Evolutionary conservation across 2,329 filamentous ascomycete genomes (phyloP).

Genomic region (Aspergillus candidus): DNA sequence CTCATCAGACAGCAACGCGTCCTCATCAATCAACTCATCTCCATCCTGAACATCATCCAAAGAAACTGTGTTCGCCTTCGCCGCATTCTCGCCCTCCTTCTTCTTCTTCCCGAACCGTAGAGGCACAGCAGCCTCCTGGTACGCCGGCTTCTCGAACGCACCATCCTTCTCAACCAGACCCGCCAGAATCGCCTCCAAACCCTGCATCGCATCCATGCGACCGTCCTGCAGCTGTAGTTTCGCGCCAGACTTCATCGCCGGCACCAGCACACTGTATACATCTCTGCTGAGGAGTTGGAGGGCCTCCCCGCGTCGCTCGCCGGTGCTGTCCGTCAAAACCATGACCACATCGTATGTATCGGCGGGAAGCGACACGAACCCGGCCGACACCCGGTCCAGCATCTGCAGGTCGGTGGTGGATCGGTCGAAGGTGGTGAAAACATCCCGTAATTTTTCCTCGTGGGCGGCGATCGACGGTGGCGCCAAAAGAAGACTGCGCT

Average conservation of each 20-base stretch:
- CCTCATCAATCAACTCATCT: conserved; percentile 87
- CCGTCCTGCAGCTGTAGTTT: conserved; percentile 17
- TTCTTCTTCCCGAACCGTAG: conserved; percentile 63
- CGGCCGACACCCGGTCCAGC: conserved; percentile 85
- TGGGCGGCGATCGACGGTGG: conserved; percentile 85
- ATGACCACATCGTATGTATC: conserved; percentile 79
- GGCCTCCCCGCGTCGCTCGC: conserved; percentile 57
- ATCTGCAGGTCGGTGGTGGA: conserved; percentile 84
- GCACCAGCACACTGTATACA: conserved; percentile 63
- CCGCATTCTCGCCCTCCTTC: conserved; percentile 27
- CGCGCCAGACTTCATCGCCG: conserved; percentile 39
- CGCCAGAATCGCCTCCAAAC: conserved; percentile 70
- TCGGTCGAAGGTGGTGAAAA: conserved; percentile 69
- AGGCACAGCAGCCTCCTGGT: conserved; percentile 50
- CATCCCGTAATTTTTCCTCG: conserved; percentile 65
- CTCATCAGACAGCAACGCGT: conserved; percentile 76
- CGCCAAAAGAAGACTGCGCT: conserved; percentile 73
- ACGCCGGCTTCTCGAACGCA: conserved; percentile 69
- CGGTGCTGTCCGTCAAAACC: conserved; percentile 72
- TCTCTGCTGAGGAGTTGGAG: conserved; percentile 59
- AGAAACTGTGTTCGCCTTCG: conserved; percentile 10
- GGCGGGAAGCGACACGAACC: conserved; percentile 68
- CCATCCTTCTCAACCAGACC: conserved; percentile 61
- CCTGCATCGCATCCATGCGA: conserved; percentile 10
- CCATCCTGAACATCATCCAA: conserved; percentile 42